Evolutionary conservation across 148 eudicot species (phyloP), one percentile per base, ranked within the genome.

Genomic region (Pouteria glomerata): DNA sequence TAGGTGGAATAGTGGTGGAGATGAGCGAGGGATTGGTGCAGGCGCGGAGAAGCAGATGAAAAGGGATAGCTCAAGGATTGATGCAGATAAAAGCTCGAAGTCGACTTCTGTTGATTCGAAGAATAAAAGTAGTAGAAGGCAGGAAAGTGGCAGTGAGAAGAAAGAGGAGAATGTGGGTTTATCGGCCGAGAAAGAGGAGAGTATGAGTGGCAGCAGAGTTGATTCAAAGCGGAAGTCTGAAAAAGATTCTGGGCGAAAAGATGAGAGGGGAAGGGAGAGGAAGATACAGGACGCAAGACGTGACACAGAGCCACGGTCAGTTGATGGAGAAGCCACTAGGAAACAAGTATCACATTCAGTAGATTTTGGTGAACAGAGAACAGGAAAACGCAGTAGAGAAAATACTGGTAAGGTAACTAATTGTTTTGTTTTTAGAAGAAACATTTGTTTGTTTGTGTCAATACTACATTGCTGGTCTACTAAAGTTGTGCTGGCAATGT

Each of bases 161-260:
- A 79, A 77, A 30, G 83, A 82, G 42, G 88, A 67, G 24, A 76
- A 39, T 67, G 73, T 59, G 42, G 72, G 59, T 53, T 62, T 70
- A 10, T 69, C 37, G 0, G 64, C 70, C 21, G 86, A 79, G 35
- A 87, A 86, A 21, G 91, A 85, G 41, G 88, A 81, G 59, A 81
- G 79, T 76, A 88, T 68, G 72, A 82, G 82, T 82, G 80, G 78
- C 52, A 73, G 87, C 70, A 83, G 80, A 70, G 74, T 69, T 48
- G 98, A 94, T 18, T 70, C 82, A 1, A 94, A 82, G 84, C 76
- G 91, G 66, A 85, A 87, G 83, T 82, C 86, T 42, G 98, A 91
- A 33, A 87, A 73, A 76, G 86, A 80, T 21, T 75, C 69, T 15
- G 74, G 29, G 47, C 59, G 85, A 80, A 90, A 84, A 75, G 98